Evolutionary conservation across 305 asterid genomes (phyloP).

Genomic region (Lippia alba): DNA sequence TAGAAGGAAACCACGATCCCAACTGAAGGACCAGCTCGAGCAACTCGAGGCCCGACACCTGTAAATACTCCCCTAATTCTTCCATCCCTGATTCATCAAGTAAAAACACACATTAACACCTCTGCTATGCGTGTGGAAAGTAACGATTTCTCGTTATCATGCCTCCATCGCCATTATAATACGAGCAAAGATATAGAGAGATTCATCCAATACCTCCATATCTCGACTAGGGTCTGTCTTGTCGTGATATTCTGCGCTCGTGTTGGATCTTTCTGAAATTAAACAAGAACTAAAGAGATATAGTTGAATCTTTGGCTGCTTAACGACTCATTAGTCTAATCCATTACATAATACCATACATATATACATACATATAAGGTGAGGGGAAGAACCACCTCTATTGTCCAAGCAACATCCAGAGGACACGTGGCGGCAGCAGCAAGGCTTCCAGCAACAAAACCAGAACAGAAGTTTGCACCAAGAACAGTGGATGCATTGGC

Average conservation of each 20-base stretch:
- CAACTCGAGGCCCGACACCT: conserved; percentile 78
- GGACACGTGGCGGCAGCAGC: conserved; percentile 90
- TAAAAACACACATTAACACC: background rate
- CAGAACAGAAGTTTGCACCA: conserved; percentile 88
- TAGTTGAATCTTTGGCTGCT: too few species aligned
- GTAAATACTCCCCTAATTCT: conserved; percentile 70
- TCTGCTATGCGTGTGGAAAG: too few species aligned
- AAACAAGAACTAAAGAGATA: background rate
- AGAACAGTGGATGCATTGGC: conserved; percentile 54
- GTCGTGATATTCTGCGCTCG: conserved; percentile 78
- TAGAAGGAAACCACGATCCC: conserved; percentile 89
- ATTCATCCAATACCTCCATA: conserved; percentile 66
- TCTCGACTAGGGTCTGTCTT: conserved; percentile 67
- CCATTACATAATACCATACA: too few species aligned
- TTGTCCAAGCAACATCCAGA: conserved; percentile 95
- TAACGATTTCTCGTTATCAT: background rate
- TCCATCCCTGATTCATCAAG: conserved; percentile 63
- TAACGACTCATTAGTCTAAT: too few species aligned
- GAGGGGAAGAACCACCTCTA: conserved; percentile 61
- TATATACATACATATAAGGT: background rate
- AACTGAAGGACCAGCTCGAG: conserved; percentile 84
- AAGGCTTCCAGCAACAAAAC: conserved; percentile 87
- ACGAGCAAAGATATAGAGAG: background rate
- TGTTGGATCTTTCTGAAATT: conserved; percentile 67
- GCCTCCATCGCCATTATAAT: too few species aligned